Evolutionary conservation across 306 rosid genomes (phyloP).

Genomic region (Ziziphus jujuba): DNA sequence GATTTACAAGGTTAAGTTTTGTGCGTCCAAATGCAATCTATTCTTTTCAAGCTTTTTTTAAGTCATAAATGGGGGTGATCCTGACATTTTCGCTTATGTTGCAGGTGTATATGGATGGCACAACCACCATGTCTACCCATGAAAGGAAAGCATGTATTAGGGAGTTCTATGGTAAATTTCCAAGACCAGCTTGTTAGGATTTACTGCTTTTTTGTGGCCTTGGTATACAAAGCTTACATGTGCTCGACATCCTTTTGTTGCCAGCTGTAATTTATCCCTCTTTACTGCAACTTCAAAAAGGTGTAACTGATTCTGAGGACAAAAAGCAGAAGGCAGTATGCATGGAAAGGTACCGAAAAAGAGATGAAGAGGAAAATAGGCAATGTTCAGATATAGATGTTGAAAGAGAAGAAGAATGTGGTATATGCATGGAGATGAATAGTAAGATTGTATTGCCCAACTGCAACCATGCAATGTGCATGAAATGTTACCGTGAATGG

Average conservation of each 20-base stretch:
- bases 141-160: slow-evolving; percentile 94
- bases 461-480: slow-evolving; percentile 93
- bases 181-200: neutral
- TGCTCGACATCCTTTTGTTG: slow-evolving; percentile 24
- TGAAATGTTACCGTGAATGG: slow-evolving; percentile 95
- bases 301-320: slow-evolving; percentile 83
- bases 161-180: slow-evolving; percentile 81
- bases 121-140: slow-evolving; percentile 94
- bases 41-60: slow-evolving; percentile 15
- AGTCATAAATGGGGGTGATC: slow-evolving; percentile 24
- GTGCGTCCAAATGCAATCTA: neutral
- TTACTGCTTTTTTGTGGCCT: neutral
- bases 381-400: slow-evolving; percentile 61
- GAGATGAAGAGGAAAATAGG: slow-evolving; percentile 60
- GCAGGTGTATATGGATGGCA: slow-evolving; percentile 95
- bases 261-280: slow-evolving; percentile 92
- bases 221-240: slow-evolving; percentile 22
- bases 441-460: slow-evolving; percentile 86
- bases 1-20: slow-evolving; percentile 72
- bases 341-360: slow-evolving; percentile 76
- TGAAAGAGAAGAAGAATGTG: slow-evolving; percentile 97
- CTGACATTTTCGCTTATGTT: slow-evolving; percentile 20
- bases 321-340: slow-evolving; percentile 82
- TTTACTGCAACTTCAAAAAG: slow-evolving; percentile 80
- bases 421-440: slow-evolving; percentile 91